A percentile compares a stretch with the other conserved stretches of the same genome.
Evolutionary conservation across 805 yeast species (phyloP).

Genomic region (Yarrowia deformans): DNA sequence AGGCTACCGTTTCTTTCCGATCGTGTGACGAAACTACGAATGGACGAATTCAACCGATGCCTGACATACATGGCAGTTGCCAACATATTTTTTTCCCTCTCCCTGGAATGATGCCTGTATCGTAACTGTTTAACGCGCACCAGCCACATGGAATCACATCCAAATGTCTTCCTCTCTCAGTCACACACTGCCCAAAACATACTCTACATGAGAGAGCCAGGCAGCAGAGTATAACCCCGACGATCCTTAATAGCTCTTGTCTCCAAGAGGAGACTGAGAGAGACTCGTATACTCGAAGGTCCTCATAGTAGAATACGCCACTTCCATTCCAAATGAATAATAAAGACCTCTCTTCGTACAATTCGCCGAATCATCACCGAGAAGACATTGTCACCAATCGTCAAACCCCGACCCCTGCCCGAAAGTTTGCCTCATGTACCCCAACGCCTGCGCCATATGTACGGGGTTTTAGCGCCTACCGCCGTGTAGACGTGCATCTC

Average conservation of each 20-base stretch:
- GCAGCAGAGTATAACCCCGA: constrained; percentile 13
- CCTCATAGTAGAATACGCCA: too few species aligned
- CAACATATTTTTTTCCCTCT: too few species aligned
- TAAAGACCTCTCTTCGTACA: too few species aligned
- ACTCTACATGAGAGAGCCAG: background rate
- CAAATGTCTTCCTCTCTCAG: background rate
- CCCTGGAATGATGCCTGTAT: too few species aligned
- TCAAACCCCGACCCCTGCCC: constrained; percentile 18
- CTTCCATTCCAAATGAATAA: too few species aligned
- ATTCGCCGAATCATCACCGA: background rate
- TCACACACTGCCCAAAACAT: background rate
- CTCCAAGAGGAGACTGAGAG: too few species aligned
- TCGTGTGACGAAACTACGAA: too few species aligned
- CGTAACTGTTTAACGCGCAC: background rate
- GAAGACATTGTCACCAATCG: background rate
- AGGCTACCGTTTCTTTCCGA: background rate
- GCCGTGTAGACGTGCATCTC: constrained; percentile 18
- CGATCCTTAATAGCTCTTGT: background rate
- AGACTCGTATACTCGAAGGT: too few species aligned
- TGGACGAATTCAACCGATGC: too few species aligned
- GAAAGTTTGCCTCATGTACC: constrained; percentile 33
- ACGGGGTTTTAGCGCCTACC: constrained; percentile 25
- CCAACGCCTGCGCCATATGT: constrained; percentile 33
- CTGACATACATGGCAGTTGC: too few species aligned
- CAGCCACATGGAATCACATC: background rate